Conservation (phyloP, 2,329 filamentous ascomycete genomes). For the Annulohypoxylon truncatum region DNA sequence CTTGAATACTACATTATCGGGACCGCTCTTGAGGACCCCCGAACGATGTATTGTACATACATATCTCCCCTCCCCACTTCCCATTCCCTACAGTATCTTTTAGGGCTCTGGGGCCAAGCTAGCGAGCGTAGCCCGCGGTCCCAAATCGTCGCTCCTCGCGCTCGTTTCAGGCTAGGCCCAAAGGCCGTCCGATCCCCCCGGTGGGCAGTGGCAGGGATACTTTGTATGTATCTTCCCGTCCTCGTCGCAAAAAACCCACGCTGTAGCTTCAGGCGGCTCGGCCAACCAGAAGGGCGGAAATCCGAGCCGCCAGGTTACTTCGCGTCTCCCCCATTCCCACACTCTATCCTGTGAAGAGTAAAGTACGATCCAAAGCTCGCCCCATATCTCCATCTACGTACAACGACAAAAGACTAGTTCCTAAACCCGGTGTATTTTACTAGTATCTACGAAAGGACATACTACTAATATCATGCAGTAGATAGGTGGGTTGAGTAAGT, state of each 20-base stretch:
- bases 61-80: neutral
- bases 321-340: neutral
- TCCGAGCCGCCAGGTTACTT: neutral
- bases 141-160: neutral
- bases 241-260: neutral
- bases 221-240: neutral
- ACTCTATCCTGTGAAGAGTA: too few species aligned
- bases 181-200: neutral
- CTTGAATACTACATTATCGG: neutral
- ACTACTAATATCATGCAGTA: too few species aligned
- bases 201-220: neutral
- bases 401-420: neutral
- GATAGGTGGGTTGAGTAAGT: neutral
- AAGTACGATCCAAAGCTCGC: too few species aligned
- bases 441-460: neutral
- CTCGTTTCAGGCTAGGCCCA: neutral
- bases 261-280: neutral
- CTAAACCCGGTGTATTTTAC: neutral
- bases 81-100: neutral
- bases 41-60: neutral
- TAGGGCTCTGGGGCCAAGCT: neutral
- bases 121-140: too few species aligned
- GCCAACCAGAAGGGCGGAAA: neutral
- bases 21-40: neutral
- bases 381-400: neutral